These are phyloP conservation scores for Eragrostis tef DNA, from an alignment of 202 grass and related monocot genomes.

Conservation along the genomic window DNA sequence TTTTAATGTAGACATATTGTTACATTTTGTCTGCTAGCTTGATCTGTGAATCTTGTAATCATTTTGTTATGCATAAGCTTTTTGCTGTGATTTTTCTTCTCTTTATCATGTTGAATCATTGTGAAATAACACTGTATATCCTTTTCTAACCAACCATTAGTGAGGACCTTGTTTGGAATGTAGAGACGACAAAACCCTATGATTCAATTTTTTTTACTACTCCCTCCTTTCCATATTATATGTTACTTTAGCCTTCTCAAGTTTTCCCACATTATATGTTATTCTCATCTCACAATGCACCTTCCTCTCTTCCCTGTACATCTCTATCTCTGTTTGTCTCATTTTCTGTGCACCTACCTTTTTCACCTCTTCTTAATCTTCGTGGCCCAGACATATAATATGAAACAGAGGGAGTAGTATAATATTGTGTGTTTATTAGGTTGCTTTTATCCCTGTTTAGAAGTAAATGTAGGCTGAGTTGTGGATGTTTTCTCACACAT, in stretches of 20 bases:
- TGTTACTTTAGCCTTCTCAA: too few relatives aligned
- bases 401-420: too few relatives aligned
- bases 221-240: too few relatives aligned
- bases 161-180: background rate
- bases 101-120: constrained; percentile 4
- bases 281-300: too few relatives aligned
- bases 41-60: constrained; percentile 25
- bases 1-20: background rate
- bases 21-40: constrained; percentile 27
- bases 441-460: background rate
- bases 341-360: too few relatives aligned
- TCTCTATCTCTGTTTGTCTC: too few relatives aligned
- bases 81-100: constrained; percentile 4
- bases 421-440: background rate
- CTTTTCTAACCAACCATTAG: background rate
- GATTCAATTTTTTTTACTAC: too few relatives aligned
- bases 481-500: constrained; percentile 25
- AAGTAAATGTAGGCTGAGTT: background rate
- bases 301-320: too few relatives aligned
- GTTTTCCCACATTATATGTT: too few relatives aligned
- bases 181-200: constrained; percentile 4
- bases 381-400: background rate
- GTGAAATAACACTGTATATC: background rate
- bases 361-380: too few relatives aligned
- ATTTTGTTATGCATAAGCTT: background rate